Base-by-base conservation (phyloP, 371 early-diverging fungal genomes). In the Zychaea mexicana region DNA sequence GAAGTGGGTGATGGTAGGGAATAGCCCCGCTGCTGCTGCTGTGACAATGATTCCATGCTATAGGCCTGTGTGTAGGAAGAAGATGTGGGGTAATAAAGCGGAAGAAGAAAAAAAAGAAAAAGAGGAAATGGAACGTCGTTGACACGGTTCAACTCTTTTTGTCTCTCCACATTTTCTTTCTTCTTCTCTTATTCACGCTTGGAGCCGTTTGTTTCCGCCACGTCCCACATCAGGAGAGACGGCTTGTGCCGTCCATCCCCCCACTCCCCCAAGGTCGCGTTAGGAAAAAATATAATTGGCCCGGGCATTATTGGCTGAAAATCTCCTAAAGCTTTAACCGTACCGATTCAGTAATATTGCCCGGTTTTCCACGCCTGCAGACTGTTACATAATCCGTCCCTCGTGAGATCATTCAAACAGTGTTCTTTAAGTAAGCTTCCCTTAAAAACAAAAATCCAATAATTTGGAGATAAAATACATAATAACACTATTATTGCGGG, bases 1-100 rank as follows among this genome's bases (percentile, higher is more conserved):
- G 62, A 49, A 10, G 54, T 56, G 30, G 67, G 63, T 9, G 62
- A 65, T 54, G 53, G 65, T 24, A 42, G 46, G 26, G 27, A 60
- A 56, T 56, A 33, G n/a, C n/a, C 36, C 8, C 24, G 3, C 17
- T 45, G 27, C 22, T 5, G 12, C 9, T n/a, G 42, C 12, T 28
- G n/a, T 32, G 21, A 15, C n/a, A 15, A 33, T 54, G 1, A 19
- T 24, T 6, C 6, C 7, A 22, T 24, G 22, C 3, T 52, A 24
- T n/a, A n/a, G n/a, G n/a, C n/a, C n/a, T n/a, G n/a, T n/a, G n/a
- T n/a, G n/a, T n/a, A 52, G 10, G 47, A 47, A 22, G 12, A 9
- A 21, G n/a, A 15, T 32, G 33, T 32, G 30, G 31, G 32, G 55
- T 30, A 54, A 30, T 54, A 26, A 24, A 45, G 2, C 21, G 21